A percentile compares a stretch with the other conserved stretches of the same genome.
Conservation (phyloP, 2,329 filamentous ascomycete genomes). For the Alternaria novae-zelandiae region DNA sequence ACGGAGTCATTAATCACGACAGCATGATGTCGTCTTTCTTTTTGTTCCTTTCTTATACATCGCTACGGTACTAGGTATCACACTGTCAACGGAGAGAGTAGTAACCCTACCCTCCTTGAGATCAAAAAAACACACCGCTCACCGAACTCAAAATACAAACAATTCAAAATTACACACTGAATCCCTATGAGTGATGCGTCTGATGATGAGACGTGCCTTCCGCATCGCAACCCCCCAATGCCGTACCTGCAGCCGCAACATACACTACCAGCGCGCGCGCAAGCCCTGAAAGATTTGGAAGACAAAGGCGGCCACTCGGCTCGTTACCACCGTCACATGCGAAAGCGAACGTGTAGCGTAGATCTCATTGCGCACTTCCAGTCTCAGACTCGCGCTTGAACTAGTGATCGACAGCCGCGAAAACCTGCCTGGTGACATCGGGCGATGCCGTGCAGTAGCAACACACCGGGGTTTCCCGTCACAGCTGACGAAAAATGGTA, state of each 20-base stretch:
- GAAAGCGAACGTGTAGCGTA: not conserved
- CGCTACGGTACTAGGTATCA: slow-evolving; percentile 1
- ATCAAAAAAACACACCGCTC: not conserved
- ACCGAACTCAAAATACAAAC: not conserved
- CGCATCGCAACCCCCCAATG: not conserved
- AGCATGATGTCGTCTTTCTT: not conserved
- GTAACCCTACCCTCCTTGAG: not conserved
- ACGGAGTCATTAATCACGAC: not conserved
- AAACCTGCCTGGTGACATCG: not conserved
- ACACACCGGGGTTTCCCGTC: not conserved
- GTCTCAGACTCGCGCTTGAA: not conserved
- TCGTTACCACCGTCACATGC: not conserved
- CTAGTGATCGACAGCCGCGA: not conserved
- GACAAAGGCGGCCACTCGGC: not conserved
- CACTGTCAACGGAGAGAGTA: not conserved
- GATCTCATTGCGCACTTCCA: not conserved
- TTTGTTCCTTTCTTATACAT: not conserved
- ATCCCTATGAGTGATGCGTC: not conserved
- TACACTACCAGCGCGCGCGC: not conserved
- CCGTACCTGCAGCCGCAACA: not conserved
- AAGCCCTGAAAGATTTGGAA: not conserved
- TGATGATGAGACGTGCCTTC: not conserved
- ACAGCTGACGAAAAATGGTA: not conserved
- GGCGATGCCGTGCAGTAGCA: not conserved
- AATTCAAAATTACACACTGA: not conserved